Evolutionary conservation across 495 filamentous ascomycete species (phyloP).

Genomic region (Penicillium pancosmium): DNA sequence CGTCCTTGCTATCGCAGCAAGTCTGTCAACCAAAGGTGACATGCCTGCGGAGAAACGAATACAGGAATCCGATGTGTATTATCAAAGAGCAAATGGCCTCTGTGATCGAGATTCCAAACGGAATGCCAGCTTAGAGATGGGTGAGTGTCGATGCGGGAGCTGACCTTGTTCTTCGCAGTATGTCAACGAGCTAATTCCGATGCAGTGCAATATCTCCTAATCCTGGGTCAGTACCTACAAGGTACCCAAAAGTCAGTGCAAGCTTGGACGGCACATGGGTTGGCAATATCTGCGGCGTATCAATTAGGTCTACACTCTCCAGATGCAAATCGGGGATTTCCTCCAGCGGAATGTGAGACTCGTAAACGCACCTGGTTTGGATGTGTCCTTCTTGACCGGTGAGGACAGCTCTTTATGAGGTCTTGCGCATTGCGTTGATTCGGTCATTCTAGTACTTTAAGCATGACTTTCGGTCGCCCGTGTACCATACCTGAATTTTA

Average conservation of each 20-base stretch:
- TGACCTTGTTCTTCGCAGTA: not conserved
- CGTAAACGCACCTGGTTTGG: constrained; percentile 47
- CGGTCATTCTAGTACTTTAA: constrained; percentile 34
- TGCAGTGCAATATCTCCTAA: constrained; percentile 37
- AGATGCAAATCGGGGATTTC: constrained; percentile 22
- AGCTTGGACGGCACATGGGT: constrained; percentile 45
- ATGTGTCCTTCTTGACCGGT: constrained; percentile 49
- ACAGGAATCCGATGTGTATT: constrained; percentile 40
- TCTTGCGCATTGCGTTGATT: constrained; percentile 1
- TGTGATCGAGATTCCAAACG: constrained; percentile 37
- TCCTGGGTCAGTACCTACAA: constrained; percentile 46
- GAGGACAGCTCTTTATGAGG: constrained; percentile 16
- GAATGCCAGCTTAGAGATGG: constrained; percentile 38
- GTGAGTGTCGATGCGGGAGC: constrained; percentile 17
- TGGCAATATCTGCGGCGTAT: constrained; percentile 41
- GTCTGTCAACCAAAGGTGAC: constrained; percentile 20
- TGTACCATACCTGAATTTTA: constrained; percentile 37
- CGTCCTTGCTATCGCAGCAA: constrained; percentile 25
- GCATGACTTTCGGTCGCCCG: constrained; percentile 48
- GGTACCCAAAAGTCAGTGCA: constrained; percentile 47
- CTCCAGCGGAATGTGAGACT: constrained; percentile 39
- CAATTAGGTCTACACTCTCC: constrained; percentile 42
- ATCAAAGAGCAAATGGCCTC: constrained; percentile 32
- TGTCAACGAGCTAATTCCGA: not conserved
- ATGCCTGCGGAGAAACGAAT: constrained; percentile 19